phyloP scores from a whole-genome alignment of 306 rosid species.

The Carpinus fangiana region DNA sequence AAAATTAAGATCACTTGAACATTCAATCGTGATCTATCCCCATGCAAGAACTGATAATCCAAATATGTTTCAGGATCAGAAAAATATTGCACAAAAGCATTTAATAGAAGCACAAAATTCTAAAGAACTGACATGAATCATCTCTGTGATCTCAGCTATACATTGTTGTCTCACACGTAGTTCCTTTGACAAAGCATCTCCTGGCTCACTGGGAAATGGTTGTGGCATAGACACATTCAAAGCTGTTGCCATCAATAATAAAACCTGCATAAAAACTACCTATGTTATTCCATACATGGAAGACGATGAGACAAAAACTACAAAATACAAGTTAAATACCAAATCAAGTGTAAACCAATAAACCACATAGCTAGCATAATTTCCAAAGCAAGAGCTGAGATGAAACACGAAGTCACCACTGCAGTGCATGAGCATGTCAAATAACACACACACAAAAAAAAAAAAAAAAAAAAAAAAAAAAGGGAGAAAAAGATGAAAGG shows the following conservation, averaged over 20 bases:
- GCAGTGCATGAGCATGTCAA: background rate
- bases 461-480: too few relatives aligned
- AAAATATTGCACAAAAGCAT: conserved; percentile 23
- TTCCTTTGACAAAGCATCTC: conserved; percentile 51
- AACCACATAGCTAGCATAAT: background rate
- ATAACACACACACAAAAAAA: too few relatives aligned
- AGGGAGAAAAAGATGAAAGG: too few relatives aligned
- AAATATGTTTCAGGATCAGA: conserved; percentile 1
- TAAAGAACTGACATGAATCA: conserved; percentile 87
- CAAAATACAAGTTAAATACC: background rate
- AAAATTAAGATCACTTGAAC: conserved; percentile 4
- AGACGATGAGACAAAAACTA: background rate
- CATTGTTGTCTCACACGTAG: conserved; percentile 79
- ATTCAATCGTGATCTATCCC: conserved; percentile 7
- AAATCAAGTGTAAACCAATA: background rate
- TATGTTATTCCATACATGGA: conserved; percentile 19
- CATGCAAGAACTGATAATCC: conserved; percentile 10
- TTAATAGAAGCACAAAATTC: conserved; percentile 10
- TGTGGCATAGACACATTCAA: conserved; percentile 48
- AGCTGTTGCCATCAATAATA: conserved; percentile 88
- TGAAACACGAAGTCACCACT: background rate
- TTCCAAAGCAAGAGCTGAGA: conserved; percentile 1
- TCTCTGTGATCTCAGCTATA: conserved; percentile 95
- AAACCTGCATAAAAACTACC: conserved; percentile 51
- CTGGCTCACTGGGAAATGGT: conserved; percentile 34